Base-by-base conservation (phyloP, 257 asterid genomes). In the Solanum pennellii region DNA sequence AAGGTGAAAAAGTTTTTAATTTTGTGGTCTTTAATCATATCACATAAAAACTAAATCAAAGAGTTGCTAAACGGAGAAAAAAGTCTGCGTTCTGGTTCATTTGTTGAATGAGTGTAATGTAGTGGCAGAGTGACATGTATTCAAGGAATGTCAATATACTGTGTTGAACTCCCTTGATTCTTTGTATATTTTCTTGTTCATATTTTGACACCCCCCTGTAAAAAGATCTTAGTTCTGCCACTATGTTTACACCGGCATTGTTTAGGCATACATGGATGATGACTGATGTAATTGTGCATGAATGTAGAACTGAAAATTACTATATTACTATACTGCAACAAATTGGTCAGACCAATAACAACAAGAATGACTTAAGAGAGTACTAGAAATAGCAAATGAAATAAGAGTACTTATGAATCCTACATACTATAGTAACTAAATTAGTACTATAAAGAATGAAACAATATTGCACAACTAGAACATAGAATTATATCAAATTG, bases 401-500 rank as follows among this genome's bases (percentile, higher is more conserved):
- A 77, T 25, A n/a, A 49, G 12, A 47, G 44, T 29, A 47, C 69
- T 80, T 47, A 20, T 9, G 62, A 3, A 80, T 9, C 42, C 85
- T 80, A 80, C 29, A 80, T 47, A 49, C 23, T 45, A 27, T 45
- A 79, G 12, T 80, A 18, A 80, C 41, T 47, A 80, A 5, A 27
- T 80, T 18, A 76, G 60, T 76, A 80, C 42, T 45, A 80, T 16
- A 80, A 45, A 47, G 85, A 80, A 80, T 80, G 69, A 80, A 80
- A 44, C 7, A 80, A 80, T 20, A 73, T 49, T 47, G 85, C 18
- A 79, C 84, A 79, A 45, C 91, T 45, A 91, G 60, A 89, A 77
- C 87, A 66, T 29, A 47, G 69, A 18, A 80, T 49, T 18, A 49
- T 52, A 52, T 18, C 39, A 15, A 44, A 65, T 77, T 77, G 13